phyloP scores from a whole-genome alignment of 768 basidiomycete species.

The Suillus ampliporus region DNA sequence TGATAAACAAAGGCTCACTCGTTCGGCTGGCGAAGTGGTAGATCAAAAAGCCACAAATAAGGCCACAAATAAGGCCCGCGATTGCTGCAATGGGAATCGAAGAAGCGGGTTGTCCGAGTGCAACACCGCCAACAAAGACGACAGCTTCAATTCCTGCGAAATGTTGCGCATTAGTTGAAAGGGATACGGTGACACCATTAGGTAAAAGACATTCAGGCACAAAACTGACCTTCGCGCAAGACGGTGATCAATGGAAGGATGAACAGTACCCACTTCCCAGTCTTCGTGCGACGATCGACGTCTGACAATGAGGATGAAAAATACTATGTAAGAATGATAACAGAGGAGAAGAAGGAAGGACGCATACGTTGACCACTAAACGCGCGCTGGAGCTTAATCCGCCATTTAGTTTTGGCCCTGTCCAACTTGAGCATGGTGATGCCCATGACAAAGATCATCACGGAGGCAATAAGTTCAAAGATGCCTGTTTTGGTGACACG shows the following conservation, averaged over 20 bases:
- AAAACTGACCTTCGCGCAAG: constrained; percentile 76
- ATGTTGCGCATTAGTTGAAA: neutral
- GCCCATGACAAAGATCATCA: constrained; percentile 94
- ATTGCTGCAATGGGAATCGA: constrained; percentile 93
- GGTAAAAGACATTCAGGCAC: neutral
- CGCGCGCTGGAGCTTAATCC: constrained; percentile 81
- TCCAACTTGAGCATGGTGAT: constrained; percentile 96
- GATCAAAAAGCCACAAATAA: constrained; percentile 74
- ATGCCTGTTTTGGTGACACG: constrained; percentile 48
- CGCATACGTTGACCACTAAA: constrained; percentile 66
- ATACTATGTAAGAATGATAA: neutral
- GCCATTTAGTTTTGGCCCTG: constrained; percentile 92
- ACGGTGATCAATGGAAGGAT: constrained; percentile 91
- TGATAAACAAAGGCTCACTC: constrained; percentile 47
- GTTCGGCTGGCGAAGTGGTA: constrained; percentile 81
- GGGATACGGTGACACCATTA: neutral
- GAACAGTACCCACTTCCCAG: constrained; percentile 88
- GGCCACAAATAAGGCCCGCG: constrained; percentile 79
- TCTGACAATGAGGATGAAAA: constrained; percentile 31
- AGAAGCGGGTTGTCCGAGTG: constrained; percentile 79
- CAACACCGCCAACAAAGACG: constrained; percentile 92
- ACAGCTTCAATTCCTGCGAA: constrained; percentile 81
- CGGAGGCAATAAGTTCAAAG: constrained; percentile 69
- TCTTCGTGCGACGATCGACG: constrained; percentile 52
- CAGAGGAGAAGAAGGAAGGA: neutral